Evolutionary conservation across 2,329 filamentous ascomycete genomes (phyloP), one percentile per base, ranked within the genome.

Genomic region (Gnomoniopsis sp.): DNA sequence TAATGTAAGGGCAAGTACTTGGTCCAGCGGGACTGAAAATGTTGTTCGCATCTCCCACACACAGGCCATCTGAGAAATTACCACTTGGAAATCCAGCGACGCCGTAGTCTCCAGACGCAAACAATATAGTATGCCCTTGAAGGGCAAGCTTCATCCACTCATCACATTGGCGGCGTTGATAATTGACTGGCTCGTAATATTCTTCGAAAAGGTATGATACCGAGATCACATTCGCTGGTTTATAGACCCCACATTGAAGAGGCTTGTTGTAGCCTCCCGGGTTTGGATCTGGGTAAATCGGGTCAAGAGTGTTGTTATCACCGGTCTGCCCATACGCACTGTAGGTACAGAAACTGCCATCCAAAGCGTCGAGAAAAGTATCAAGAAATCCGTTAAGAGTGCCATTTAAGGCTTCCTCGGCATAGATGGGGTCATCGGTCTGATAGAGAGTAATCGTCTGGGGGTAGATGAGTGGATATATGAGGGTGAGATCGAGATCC

Each of bases 141-240:
- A 80, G 70, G 8, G 75, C 78, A 0, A 84, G 75, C 67, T 84
- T 83, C 65, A 83, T 71, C 63, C 80, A 79, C 66, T 80, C 76
- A 55, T 73, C 70, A 68, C 79, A 81, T 66, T 79, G 77, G n/a
- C 77, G 73, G 62, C 79, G 73, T 64, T 83, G 79, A 69, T 87
- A 87, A 61, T 43, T 43, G 38, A 43, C 38, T 43, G 38, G 38
- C n/a, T 15, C n/a, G 38, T 17, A 43, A 43, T 43, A 43, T 19
- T 43, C 38, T 15, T 4, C 38, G 38, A 43, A 43, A 43, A 43
- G 38, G 12, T 43, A 43, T 19, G 70, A 72, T 10, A 75, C 69
- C 0, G 83, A 82, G 21, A 85, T 72, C 19, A 79, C 78, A 7
- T 71, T 70, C 68, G 81, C n/a, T 43, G 15, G 79, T 64, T 78